Conservation (phyloP, 148 eudicot genomes). For the Rhododendron ovatum region DNA sequence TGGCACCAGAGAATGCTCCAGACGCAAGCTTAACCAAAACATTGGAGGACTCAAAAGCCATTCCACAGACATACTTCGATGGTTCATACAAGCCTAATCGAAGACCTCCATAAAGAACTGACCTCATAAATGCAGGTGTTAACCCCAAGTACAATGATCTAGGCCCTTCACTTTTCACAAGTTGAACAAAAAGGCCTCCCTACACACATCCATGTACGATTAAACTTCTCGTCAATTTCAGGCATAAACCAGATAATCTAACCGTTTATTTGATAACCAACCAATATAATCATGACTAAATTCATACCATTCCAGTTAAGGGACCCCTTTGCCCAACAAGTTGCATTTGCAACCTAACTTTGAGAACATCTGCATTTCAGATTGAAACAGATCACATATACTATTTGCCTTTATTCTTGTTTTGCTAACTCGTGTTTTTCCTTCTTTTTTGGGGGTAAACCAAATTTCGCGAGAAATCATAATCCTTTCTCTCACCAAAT, state of each 20-base stretch:
- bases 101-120: slow-evolving; percentile 95
- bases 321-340: slow-evolving; percentile 93
- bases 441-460: not conserved
- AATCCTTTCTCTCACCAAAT: not conserved
- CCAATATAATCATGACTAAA: not conserved
- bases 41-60: slow-evolving; percentile 90
- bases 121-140: slow-evolving; percentile 85
- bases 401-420: not conserved
- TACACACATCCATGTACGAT: slow-evolving; percentile 20
- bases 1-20: slow-evolving; percentile 91
- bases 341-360: slow-evolving; percentile 97
- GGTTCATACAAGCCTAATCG: slow-evolving; percentile 98
- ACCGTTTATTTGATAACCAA: not conserved
- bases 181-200: slow-evolving; percentile 58
- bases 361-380: slow-evolving; percentile 76
- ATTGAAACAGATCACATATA: slow-evolving; percentile 3
- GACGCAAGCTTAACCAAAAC: slow-evolving; percentile 84
- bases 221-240: not conserved
- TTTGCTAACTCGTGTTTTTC: not conserved
- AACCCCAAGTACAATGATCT: slow-evolving; percentile 75
- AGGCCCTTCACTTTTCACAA: slow-evolving; percentile 69
- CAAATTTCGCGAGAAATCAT: not conserved
- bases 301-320: slow-evolving; percentile 70
- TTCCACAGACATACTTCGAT: slow-evolving; percentile 75
- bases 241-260: not conserved